Evolutionary conservation across 305 asterid genomes (phyloP), one percentile per base, ranked within the genome.

Genomic region (Fraxinus nigra): DNA sequence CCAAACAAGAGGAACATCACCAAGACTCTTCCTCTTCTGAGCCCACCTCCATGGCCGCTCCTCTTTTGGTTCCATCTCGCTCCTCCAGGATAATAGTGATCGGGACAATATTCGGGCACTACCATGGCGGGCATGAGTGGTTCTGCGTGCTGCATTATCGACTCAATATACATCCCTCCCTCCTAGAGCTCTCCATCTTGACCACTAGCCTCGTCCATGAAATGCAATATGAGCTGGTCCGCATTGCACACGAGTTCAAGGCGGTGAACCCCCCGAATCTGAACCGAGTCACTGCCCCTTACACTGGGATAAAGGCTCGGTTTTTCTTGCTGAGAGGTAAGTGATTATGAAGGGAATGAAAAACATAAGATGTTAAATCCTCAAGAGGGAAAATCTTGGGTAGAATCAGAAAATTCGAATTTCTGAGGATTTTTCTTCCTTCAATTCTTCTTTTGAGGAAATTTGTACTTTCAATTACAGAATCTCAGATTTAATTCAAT

Each of bases 101-200:
- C 85, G 98, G 98, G n/a, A 94, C 99, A 69, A 94, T 95, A 83
- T 94, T 90, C 88, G 95, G 97, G 79, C 92, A 89, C 84, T 94
- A 97, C 0, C 87, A 87, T 24, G 94, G 96, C 77, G 91, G 94
- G 77, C 99, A 93, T 82, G 94, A 92, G 14, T 93, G 98, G 97
- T 90, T 95, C 91, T 95, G 97, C 89, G 81, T 95, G 18, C 99
- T 94, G 46, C 96, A 89, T 51, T 88, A 93, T 86, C 98, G 98
- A 7, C 89, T 90, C 78, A 81, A 72, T 79, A 38, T 90, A 1
- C 90, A 84, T 4, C 99, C 98, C 9, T 72, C 93, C 4, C 97
- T 95, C 1, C 93, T 95, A 1, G 98, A 95, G 70, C 94, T 95
- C 75, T 95, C 99, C 30, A 94, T 94, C 56, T 89, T 96, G 16